Evolutionary conservation across 257 asterid species (phyloP), one percentile per base, ranked within the genome.

Genomic region (Verbascum thapsus): DNA sequence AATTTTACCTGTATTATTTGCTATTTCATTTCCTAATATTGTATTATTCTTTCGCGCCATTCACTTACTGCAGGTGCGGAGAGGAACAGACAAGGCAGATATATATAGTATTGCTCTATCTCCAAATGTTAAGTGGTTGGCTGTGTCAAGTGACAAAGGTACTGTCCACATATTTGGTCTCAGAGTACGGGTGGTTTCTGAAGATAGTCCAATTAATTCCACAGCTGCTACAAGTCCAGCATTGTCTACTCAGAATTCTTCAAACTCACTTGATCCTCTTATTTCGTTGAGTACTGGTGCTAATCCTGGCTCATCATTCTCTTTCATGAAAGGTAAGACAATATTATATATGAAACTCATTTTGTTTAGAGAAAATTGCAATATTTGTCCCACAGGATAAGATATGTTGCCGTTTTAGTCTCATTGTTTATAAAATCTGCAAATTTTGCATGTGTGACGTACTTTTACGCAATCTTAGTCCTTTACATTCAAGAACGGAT

Each of bases 111-210:
- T 91, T 72, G 82, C 95, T 50, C 78, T 91, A 45, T 91, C 98
- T 49, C 92, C 98, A 53, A 86, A 88, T 74, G 86, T 81, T 70
- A 91, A 81, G 75, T 91, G 98, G 98, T 74, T 91, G 80, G 95
- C 85, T 6, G 90, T 91, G 72, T 86, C 96, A 0, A 91, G 98
- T 70, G 98, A 86, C 81, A 91, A 88, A 81, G 94, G 96, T 66
- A 91, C 98, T 23, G 81, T 91, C 57, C 98, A 91, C 81, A 81
- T 91, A 70, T 88, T 88, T 73, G 80, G 87, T 80, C 98, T 91
- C 42, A 81, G 92, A 76, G 98, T 86, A 50, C 85, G 92, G 47
- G 86, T 87, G 58, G 77, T 72, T 47, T 85, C 95, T 59, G 86
- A 81, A 66, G 90, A 85, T 64, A 80, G 57, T 53, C 55, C 91